Conservation (phyloP, 352 stramenopile genomes). For the Pythium oligandrum region DNA sequence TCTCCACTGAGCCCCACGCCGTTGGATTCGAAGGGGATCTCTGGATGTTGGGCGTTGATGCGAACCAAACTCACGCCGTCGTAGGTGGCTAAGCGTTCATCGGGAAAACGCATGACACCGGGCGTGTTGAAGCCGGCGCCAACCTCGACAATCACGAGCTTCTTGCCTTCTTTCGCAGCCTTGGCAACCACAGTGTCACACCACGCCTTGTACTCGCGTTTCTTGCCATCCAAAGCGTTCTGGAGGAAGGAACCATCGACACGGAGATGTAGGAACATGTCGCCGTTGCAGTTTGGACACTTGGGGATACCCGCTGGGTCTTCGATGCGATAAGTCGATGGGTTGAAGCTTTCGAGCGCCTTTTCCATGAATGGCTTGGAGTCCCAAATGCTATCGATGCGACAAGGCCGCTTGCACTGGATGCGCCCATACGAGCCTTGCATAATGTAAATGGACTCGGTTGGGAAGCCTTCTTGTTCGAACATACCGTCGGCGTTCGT, state of each 20-base stretch:
- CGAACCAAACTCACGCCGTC: conserved; percentile 50
- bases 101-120: conserved; percentile 44
- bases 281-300: conserved; percentile 44
- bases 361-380: conserved; percentile 49
- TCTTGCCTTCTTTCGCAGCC: conserved; percentile 36
- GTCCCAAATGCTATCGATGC: conserved; percentile 41
- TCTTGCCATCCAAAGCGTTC: conserved; percentile 29
- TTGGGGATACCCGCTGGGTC: conserved; percentile 41
- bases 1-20: conserved; percentile 39
- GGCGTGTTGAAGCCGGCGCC: conserved; percentile 73
- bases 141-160: conserved; percentile 65
- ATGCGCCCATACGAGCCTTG: conserved; percentile 63
- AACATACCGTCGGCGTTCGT: conserved; percentile 75
- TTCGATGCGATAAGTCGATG: conserved; percentile 48
- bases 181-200: conserved; percentile 21
- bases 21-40: conserved; percentile 51
- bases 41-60: conserved; percentile 44
- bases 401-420: conserved; percentile 44
- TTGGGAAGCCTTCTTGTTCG: conserved; percentile 57
- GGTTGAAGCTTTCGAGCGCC: conserved; percentile 43
- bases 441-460: conserved; percentile 46
- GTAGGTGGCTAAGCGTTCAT: conserved; percentile 38
- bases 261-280: conserved; percentile 48
- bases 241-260: conserved; percentile 47
- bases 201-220: conserved; percentile 36